phyloP scores from a whole-genome alignment of 2,329 filamentous ascomycete species.

The Verticillium nubilum region DNA sequence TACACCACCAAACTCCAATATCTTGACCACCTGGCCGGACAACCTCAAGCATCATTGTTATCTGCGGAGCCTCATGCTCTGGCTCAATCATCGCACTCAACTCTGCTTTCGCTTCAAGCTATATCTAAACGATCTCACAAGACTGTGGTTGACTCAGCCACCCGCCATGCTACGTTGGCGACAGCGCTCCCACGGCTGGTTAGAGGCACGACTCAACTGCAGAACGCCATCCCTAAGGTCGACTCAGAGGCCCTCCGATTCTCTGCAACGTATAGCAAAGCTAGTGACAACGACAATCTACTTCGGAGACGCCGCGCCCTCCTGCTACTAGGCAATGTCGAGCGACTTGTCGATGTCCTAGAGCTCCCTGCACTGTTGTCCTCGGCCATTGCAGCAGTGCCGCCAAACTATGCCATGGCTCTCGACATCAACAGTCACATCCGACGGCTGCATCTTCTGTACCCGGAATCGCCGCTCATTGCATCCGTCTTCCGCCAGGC shows the following conservation, averaged over 20 bases:
- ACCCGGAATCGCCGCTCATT: constrained; percentile 73
- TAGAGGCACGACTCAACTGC: constrained; percentile 60
- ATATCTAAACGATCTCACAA: constrained; percentile 88
- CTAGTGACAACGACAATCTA: constrained; percentile 62
- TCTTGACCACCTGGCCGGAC: constrained; percentile 69
- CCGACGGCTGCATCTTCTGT: constrained; percentile 74
- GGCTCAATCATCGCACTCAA: constrained; percentile 74
- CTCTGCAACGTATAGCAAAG: constrained; percentile 75
- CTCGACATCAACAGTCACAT: constrained; percentile 93
- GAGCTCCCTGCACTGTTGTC: constrained; percentile 83
- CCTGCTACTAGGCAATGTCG: constrained; percentile 78
- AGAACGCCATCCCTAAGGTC: constrained; percentile 68
- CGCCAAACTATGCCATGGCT: constrained; percentile 79
- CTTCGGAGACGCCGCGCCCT: constrained; percentile 73
- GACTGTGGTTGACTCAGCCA: constrained; percentile 73
- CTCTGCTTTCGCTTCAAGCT: constrained; percentile 76
- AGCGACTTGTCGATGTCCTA: constrained; percentile 83
- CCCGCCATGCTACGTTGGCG: constrained; percentile 68
- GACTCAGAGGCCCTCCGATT: constrained; percentile 77
- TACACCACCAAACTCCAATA: constrained; percentile 49
- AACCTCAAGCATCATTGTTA: constrained; percentile 67
- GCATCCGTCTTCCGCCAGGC: constrained; percentile 69
- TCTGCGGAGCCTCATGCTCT: constrained; percentile 73
- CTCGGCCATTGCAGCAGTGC: constrained; percentile 62
- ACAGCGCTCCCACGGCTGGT: constrained; percentile 67